Evolutionary conservation across 805 yeast species (phyloP).

Genomic region (Saccharomycopsis babjevae): DNA sequence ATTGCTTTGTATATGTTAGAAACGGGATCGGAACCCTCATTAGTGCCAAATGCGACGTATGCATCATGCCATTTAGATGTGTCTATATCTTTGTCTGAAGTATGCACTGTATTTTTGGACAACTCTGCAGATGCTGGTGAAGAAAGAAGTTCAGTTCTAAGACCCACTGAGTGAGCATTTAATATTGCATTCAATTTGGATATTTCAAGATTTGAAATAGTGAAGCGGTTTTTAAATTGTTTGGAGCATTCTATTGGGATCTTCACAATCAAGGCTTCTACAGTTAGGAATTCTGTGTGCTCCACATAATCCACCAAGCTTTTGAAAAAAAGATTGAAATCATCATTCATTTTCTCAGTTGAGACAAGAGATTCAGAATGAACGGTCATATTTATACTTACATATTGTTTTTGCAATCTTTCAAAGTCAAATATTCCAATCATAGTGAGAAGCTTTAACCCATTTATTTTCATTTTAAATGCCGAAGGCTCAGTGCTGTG

Average conservation of each 20-base stretch:
- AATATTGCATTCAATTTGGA: slow-evolving; percentile 85
- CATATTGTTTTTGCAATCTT: slow-evolving; percentile 69
- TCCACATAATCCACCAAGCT: slow-evolving; percentile 55
- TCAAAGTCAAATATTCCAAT: slow-evolving; percentile 93
- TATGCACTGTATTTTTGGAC: not conserved
- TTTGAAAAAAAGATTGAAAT: slow-evolving; percentile 28
- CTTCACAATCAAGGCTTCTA: slow-evolving; percentile 78
- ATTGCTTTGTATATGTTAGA: slow-evolving; percentile 45
- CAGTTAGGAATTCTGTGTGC: slow-evolving; percentile 74
- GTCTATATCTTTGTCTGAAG: slow-evolving; percentile 4
- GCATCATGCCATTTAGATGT: slow-evolving; percentile 35
- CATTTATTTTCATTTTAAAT: slow-evolving; percentile 32
- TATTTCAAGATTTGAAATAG: slow-evolving; percentile 38
- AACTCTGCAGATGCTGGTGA: not conserved
- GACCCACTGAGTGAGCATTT: slow-evolving; percentile 79
- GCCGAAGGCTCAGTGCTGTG: not conserved
- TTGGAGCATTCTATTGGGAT: slow-evolving; percentile 25
- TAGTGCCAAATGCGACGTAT: slow-evolving; percentile 84
- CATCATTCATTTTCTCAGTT: slow-evolving; percentile 14
- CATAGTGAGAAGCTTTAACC: slow-evolving; percentile 55
- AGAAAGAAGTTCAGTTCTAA: not conserved
- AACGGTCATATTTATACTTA: slow-evolving; percentile 45
- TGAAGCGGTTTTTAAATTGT: slow-evolving; percentile 30
- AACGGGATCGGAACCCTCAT: slow-evolving; percentile 57
- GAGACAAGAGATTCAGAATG: slow-evolving; percentile 27